A percentile compares a stretch with the other conserved stretches of the same genome.
phyloP scores from a whole-genome alignment of 2,329 filamentous ascomycete genomes.

The Xylaria sp. region DNA sequence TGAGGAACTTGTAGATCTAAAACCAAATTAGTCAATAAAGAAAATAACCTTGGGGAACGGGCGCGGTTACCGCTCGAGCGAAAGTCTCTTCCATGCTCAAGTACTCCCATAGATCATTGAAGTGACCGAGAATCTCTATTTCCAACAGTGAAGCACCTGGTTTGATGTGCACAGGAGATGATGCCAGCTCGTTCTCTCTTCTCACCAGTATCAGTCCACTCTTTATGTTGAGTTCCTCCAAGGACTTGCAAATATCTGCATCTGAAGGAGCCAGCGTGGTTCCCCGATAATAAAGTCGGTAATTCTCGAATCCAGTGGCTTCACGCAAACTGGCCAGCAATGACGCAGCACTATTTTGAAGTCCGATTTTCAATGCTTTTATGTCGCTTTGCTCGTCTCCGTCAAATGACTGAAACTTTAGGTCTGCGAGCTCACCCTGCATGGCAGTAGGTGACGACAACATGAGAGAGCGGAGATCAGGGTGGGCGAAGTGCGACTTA shows the following conservation, averaged over 20 bases:
- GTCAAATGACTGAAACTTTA: slow-evolving; percentile 72
- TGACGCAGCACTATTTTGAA: slow-evolving; percentile 64
- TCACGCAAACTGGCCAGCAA: slow-evolving; percentile 62
- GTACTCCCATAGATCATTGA: slow-evolving; percentile 76
- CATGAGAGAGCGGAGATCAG: slow-evolving; percentile 51
- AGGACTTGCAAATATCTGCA: slow-evolving; percentile 52
- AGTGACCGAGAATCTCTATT: slow-evolving; percentile 72
- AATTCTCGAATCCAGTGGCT: slow-evolving; percentile 70
- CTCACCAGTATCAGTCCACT: slow-evolving; percentile 64
- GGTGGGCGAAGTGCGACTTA: slow-evolving; percentile 54
- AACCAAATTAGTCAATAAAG: slow-evolving; percentile 6
- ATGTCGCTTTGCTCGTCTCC: slow-evolving; percentile 55
- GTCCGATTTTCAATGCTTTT: slow-evolving; percentile 59
- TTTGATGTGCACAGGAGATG: slow-evolving; percentile 41
- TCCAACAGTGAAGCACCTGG: slow-evolving; percentile 61
- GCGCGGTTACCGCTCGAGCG: slow-evolving; percentile 55
- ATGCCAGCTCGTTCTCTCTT: slow-evolving; percentile 45
- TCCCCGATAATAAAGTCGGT: slow-evolving; percentile 67
- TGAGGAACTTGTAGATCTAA: slow-evolving; percentile 65
- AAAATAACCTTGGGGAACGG: background rate
- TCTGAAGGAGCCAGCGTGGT: slow-evolving; percentile 58
- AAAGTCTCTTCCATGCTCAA: slow-evolving; percentile 67
- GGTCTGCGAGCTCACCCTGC: slow-evolving; percentile 58
- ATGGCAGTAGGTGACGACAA: slow-evolving; percentile 46
- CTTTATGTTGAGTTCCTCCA: slow-evolving; percentile 62